A percentile compares a stretch with the other conserved stretches of the same genome.
phyloP scores from a whole-genome alignment of 192 early-diverging fungal species.

The Umbelopsis isabellina region DNA sequence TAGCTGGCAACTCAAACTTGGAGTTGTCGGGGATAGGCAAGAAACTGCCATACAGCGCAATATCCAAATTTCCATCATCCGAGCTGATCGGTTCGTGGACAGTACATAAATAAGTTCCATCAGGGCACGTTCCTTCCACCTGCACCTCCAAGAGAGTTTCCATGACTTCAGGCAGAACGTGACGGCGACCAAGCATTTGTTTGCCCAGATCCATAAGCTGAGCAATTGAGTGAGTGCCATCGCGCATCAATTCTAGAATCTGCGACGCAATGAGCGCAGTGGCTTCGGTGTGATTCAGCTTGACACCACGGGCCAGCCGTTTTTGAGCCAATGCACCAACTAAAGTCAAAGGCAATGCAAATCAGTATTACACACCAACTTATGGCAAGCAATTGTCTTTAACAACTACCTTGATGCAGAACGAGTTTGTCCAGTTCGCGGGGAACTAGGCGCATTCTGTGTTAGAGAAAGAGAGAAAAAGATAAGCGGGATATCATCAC shows the following conservation, averaged over 20 bases:
- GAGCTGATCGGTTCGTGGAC: constrained; percentile 90
- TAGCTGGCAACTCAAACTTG: constrained; percentile 50
- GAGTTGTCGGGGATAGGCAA: constrained; percentile 72
- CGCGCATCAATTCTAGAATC: constrained; percentile 87
- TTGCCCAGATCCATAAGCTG: constrained; percentile 88
- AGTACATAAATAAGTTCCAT: constrained; percentile 94
- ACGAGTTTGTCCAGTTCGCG: constrained; percentile 94
- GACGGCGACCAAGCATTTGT: constrained; percentile 82
- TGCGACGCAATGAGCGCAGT: constrained; percentile 89
- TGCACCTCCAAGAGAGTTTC: constrained; percentile 81
- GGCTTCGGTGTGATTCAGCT: constrained; percentile 86
- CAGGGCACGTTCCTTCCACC: constrained; percentile 90
- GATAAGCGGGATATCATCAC: constrained; percentile 6
- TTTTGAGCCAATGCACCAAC: constrained; percentile 89
- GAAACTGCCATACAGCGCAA: constrained; percentile 90
- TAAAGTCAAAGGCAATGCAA: constrained; percentile 5
- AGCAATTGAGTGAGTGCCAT: constrained; percentile 85
- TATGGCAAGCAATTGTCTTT: not conserved
- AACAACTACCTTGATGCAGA: constrained; percentile 65
- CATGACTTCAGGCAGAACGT: constrained; percentile 76
- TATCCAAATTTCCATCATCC: constrained; percentile 76
- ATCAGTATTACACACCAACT: not conserved
- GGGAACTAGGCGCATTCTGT: constrained; percentile 77
- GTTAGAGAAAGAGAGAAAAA: not conserved
- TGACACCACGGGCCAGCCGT: constrained; percentile 85